A percentile compares a stretch with the other conserved stretches of the same genome.
Conservation (phyloP, 2,329 filamentous ascomycete genomes). For the Tolypocladium album region DNA sequence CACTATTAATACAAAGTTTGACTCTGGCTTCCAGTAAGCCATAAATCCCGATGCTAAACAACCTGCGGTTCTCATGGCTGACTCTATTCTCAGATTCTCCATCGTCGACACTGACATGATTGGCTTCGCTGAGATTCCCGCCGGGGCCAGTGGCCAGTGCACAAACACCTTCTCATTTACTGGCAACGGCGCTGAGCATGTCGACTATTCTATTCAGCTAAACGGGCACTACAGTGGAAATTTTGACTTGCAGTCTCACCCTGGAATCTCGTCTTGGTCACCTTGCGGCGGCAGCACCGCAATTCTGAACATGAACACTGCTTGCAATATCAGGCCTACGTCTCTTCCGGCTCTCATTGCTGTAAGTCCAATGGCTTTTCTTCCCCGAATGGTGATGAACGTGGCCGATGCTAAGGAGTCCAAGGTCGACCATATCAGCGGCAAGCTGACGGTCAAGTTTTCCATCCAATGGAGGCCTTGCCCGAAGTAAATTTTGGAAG, state of each 20-base stretch:
- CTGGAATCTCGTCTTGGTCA: conserved; percentile 12
- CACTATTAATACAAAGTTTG: conserved; percentile 13
- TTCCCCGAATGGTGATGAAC: not conserved
- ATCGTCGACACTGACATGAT: conserved; percentile 14
- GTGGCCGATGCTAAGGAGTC: not conserved
- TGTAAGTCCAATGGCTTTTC: conserved; percentile 5
- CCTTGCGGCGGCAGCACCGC: conserved; percentile 14
- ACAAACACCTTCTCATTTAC: conserved; percentile 16
- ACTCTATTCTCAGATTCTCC: conserved; percentile 9
- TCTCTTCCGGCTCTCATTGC: conserved; percentile 12
- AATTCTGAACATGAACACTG: conserved; percentile 17
- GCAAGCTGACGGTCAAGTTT: conserved; percentile 14
- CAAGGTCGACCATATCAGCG: conserved; percentile 14
- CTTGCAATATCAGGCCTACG: conserved; percentile 12
- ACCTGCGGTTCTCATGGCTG: not conserved
- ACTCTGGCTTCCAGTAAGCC: conserved; percentile 13
- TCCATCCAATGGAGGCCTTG: conserved; percentile 10
- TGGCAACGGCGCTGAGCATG: conserved; percentile 9
- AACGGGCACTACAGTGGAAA: conserved; percentile 9
- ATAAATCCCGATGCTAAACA: too few species aligned
- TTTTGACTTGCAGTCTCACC: conserved; percentile 10
- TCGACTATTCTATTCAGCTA: conserved; percentile 9
- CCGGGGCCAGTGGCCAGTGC: conserved; percentile 10
- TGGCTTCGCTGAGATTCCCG: conserved; percentile 14
- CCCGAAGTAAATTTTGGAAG: conserved; percentile 4